These are phyloP conservation scores for Suillus hirtellus DNA, from an alignment of 768 basidiomycete species.

Conservation along the genomic window DNA sequence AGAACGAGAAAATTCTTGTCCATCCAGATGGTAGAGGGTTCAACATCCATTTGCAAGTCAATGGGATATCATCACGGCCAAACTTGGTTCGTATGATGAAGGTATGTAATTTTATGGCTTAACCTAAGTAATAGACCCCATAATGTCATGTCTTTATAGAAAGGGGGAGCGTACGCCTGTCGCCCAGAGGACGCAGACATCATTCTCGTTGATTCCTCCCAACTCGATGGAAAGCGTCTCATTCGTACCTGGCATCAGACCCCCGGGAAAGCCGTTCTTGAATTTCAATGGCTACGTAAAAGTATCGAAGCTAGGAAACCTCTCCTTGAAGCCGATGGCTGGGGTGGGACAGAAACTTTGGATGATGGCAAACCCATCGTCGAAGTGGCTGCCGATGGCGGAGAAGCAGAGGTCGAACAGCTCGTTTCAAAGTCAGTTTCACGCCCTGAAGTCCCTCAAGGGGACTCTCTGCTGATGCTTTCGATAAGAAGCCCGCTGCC, in stretches of 20 bases:
- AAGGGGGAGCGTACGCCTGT: constrained; percentile 53
- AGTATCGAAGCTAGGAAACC: constrained; percentile 45
- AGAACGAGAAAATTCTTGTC: constrained; percentile 36
- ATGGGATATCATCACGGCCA: constrained; percentile 49
- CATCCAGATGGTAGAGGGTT: constrained; percentile 43
- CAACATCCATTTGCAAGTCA: constrained; percentile 58
- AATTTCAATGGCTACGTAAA: constrained; percentile 52
- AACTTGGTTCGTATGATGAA: constrained; percentile 51
- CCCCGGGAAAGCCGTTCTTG: constrained; percentile 47
- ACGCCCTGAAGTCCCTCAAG: constrained; percentile 11
- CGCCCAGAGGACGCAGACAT: constrained; percentile 54
- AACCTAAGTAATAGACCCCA: background rate
- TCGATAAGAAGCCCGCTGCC: constrained; percentile 57
- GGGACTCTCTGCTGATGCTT: constrained; percentile 19
- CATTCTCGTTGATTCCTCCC: constrained; percentile 57
- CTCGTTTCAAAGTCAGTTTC: constrained; percentile 45
- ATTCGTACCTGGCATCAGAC: constrained; percentile 61
- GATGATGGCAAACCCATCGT: constrained; percentile 36
- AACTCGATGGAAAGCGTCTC: constrained; percentile 53
- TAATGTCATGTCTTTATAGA: constrained; percentile 36
- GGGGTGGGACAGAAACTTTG: constrained; percentile 45
- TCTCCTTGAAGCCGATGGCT: constrained; percentile 49
- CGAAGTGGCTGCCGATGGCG: constrained; percentile 35
- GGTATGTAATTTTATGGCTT: constrained; percentile 34
- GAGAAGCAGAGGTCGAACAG: constrained; percentile 40